Evolutionary conservation across 2,329 filamentous ascomycete species (phyloP).

Genomic region (Fusarium mundagurra): DNA sequence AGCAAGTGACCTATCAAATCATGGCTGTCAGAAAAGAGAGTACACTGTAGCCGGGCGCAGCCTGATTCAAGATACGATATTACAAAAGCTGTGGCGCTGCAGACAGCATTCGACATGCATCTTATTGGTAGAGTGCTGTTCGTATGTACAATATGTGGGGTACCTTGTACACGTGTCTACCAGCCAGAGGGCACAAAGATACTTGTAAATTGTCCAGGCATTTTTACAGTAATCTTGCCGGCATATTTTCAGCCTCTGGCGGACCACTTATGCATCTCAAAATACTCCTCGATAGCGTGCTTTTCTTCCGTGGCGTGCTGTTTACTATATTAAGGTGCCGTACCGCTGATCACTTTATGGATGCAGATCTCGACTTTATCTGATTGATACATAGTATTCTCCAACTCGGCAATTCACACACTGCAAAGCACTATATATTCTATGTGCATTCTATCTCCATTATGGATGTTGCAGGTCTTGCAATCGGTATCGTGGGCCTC

Average conservation of each 20-base stretch:
- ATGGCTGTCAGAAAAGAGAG: background rate
- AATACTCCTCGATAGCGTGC: background rate
- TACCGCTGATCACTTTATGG: too few relatives aligned
- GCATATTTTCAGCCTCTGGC: accelerated
- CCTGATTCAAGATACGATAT: background rate
- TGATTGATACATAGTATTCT: background rate
- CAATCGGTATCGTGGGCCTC: background rate
- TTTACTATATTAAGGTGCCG: background rate
- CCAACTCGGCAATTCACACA: background rate
- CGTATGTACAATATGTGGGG: background rate
- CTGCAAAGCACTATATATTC: accelerated
- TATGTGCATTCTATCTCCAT: background rate
- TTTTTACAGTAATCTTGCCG: background rate
- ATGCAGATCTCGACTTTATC: background rate
- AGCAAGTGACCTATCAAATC: background rate
- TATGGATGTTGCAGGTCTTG: background rate
- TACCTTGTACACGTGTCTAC: background rate
- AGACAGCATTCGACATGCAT: background rate
- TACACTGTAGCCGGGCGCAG: background rate
- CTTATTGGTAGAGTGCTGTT: background rate
- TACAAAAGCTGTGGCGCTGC: background rate
- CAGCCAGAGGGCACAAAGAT: accelerated
- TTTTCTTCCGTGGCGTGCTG: background rate
- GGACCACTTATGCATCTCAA: background rate
- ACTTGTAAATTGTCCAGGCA: background rate